Conservation (phyloP, 768 basidiomycete species). For the Crassisporium funariophilum region DNA sequence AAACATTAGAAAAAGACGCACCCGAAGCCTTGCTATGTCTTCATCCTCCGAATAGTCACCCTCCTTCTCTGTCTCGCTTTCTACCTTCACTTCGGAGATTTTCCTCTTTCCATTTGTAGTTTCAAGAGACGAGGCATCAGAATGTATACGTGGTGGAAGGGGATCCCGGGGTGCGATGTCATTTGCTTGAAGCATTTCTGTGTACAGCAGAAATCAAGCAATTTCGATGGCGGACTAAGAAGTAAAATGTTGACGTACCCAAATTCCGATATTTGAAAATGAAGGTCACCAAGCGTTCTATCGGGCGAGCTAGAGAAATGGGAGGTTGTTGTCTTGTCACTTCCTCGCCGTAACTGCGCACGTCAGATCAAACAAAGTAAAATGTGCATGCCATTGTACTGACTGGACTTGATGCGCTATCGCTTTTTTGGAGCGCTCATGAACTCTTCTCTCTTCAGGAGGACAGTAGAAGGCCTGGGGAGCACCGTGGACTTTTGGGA, state of each 20-base stretch:
- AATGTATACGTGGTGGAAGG: too few relatives aligned
- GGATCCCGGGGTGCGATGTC: slow-evolving; percentile 13
- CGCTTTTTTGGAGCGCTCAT: slow-evolving; percentile 27
- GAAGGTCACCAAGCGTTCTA: slow-evolving; percentile 12
- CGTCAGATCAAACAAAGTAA: not conserved
- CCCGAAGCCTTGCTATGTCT: too few relatives aligned
- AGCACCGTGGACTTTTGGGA: not conserved
- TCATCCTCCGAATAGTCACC: too few relatives aligned
- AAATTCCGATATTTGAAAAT: slow-evolving; percentile 26
- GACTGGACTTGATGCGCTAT: slow-evolving; percentile 23
- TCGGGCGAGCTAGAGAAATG: not conserved
- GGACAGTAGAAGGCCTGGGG: too few relatives aligned
- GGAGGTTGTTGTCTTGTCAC: too few relatives aligned
- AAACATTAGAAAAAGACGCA: too few relatives aligned
- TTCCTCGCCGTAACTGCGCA: not conserved
- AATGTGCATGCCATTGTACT: slow-evolving; percentile 1
- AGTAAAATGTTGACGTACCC: slow-evolving; percentile 10
- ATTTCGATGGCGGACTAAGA: not conserved
- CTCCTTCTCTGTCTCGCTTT: too few relatives aligned
- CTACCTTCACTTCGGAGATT: too few relatives aligned
- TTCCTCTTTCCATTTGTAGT: too few relatives aligned
- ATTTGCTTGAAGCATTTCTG: slow-evolving; percentile 20
- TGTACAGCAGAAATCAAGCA: not conserved
- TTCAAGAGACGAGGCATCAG: too few relatives aligned
- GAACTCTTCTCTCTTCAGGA: slow-evolving; percentile 13